Percentiles rank a stretch among this genome's conserved stretches.
Evolutionary conservation across 202 grass and related monocot species (phyloP).

Genomic region (Zizania palustris): DNA sequence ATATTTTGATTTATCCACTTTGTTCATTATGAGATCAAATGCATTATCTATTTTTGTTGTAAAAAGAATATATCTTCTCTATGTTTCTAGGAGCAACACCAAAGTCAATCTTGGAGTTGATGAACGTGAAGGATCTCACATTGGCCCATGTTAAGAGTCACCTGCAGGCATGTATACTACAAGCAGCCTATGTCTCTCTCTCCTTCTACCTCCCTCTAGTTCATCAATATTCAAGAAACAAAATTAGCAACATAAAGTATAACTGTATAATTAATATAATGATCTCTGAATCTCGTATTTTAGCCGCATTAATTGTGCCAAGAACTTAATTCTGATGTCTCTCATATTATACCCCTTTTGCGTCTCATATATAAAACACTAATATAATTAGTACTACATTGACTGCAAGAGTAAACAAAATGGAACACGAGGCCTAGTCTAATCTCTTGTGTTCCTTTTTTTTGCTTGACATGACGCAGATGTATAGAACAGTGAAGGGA

Average conservation of each 20-base stretch:
- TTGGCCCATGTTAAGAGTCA: conserved; percentile 97
- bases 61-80: not conserved
- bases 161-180: conserved; percentile 67
- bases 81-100: conserved; percentile 77
- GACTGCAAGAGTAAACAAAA: conserved; percentile 40
- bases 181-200: conserved; percentile 24
- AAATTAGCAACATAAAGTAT: not conserved
- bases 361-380: not conserved
- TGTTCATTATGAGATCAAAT: not conserved
- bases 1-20: not conserved
- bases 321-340: conserved; percentile 25
- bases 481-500: conserved; percentile 71
- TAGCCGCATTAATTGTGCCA: not conserved
- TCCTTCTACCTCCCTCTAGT: conserved; percentile 5
- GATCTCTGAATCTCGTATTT: conserved; percentile 25
- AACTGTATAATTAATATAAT: not conserved
- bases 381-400: conserved; percentile 10
- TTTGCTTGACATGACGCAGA: conserved; percentile 50
- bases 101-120: conserved; percentile 92
- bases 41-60: not conserved
- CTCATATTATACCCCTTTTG: conserved; percentile 14
- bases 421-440: conserved; percentile 30
- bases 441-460: conserved; percentile 28
- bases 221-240: conserved; percentile 11
- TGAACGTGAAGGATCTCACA: conserved; percentile 97